phyloP scores from a whole-genome alignment of 1,284 basidiomycete species.

The Albatrellus sp. region DNA sequence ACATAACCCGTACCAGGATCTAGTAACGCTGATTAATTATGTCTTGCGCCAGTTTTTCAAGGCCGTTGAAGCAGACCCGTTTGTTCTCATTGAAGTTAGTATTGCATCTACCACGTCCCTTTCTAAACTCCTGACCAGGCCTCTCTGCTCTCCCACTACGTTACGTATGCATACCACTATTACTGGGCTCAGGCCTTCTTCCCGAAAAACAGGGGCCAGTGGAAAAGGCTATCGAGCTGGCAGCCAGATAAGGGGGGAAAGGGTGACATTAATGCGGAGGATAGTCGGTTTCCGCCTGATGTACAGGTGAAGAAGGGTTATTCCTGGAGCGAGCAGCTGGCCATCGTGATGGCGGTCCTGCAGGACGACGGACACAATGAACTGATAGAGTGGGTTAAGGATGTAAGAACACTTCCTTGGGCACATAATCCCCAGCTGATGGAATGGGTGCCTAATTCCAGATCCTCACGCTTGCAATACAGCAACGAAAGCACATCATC shows the following conservation, averaged over 20 bases:
- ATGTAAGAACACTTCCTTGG: constrained; percentile 34
- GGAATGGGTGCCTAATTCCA: constrained; percentile 18
- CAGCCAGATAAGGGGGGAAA: constrained; percentile 51
- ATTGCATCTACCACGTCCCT: background rate
- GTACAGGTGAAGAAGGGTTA: constrained; percentile 80
- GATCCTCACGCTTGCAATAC: constrained; percentile 60
- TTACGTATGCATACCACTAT: background rate
- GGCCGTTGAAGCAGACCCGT: constrained; percentile 64
- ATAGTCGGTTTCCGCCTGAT: constrained; percentile 45
- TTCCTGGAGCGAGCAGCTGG: constrained; percentile 83
- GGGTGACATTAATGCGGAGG: constrained; percentile 26
- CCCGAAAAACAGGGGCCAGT: constrained; percentile 76
- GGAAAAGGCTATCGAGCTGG: constrained; percentile 79
- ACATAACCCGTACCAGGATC: constrained; percentile 72
- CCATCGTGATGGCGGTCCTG: constrained; percentile 69
- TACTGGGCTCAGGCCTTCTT: constrained; percentile 56
- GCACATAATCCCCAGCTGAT: background rate
- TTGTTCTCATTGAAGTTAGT: constrained; percentile 72
- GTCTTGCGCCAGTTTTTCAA: constrained; percentile 90
- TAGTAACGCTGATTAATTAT: constrained; percentile 72
- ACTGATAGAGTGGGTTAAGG: constrained; percentile 70
- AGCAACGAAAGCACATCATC: constrained; percentile 57
- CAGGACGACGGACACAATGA: constrained; percentile 51
- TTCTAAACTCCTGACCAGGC: background rate
- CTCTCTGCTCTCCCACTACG: background rate